A percentile compares a stretch with the other conserved stretches of the same genome.
Conservation (phyloP, 2,329 filamentous ascomycete species). For the Colletotrichum orbiculare region DNA sequence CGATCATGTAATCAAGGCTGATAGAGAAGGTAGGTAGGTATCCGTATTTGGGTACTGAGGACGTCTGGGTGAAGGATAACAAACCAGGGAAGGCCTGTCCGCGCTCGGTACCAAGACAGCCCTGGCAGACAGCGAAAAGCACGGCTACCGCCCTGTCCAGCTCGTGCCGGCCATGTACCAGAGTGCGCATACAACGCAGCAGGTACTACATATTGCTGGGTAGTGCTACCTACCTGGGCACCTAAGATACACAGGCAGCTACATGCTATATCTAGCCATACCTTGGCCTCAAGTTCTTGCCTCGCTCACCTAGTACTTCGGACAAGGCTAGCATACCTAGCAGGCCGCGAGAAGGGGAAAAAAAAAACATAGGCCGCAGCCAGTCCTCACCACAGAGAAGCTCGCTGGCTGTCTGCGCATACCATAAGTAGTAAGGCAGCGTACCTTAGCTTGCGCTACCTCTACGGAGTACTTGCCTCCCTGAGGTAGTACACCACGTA, state of each 20-base stretch:
- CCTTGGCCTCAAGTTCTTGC: background rate
- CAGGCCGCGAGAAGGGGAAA: background rate
- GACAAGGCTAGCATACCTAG: constrained; percentile 15
- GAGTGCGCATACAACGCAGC: background rate
- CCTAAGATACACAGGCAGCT: too few relatives aligned
- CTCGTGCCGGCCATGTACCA: constrained; percentile 15
- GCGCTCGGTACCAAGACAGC: constrained; percentile 7
- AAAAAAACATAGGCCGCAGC: too few relatives aligned
- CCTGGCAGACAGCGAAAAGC: constrained; percentile 12
- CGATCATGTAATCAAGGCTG: too few relatives aligned
- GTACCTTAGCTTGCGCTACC: background rate
- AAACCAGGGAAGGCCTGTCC: constrained; percentile 13
- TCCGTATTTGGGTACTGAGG: too few relatives aligned
- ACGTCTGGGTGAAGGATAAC: background rate
- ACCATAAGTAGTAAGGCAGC: background rate
- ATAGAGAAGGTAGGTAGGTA: too few relatives aligned
- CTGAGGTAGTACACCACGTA: constrained; percentile 5
- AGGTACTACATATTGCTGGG: too few relatives aligned
- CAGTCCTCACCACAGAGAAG: background rate
- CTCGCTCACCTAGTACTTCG: constrained; percentile 11
- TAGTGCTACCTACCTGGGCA: background rate
- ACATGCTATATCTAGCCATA: too few relatives aligned
- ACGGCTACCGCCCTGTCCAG: constrained; percentile 14
- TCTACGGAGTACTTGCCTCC: background rate
- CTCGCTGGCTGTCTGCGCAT: background rate